Evolutionary conservation across 495 filamentous ascomycete species (phyloP).

Genomic region (Neurospora sp.): DNA sequence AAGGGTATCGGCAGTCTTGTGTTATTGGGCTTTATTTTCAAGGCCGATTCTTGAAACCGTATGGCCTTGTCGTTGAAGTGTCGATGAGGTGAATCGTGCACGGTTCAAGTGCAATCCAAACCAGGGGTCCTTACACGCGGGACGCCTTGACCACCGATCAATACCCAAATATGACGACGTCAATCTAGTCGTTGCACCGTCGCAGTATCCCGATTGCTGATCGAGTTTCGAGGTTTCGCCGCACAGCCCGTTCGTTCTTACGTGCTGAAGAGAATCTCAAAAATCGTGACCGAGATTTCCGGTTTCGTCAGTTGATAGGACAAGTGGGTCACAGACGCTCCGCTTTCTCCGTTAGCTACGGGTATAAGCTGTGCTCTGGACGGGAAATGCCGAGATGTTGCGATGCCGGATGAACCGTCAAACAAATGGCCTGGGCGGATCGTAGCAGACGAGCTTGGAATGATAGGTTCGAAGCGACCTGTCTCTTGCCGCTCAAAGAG

Average conservation of each 20-base stretch:
- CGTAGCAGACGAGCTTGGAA: background rate
- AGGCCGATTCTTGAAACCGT: background rate
- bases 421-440: background rate
- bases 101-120: slow-evolving; percentile 11
- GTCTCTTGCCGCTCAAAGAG: background rate
- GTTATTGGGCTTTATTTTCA: background rate
- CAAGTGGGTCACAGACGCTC: background rate
- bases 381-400: background rate
- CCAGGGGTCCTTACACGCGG: slow-evolving; percentile 5
- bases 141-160: slow-evolving; percentile 14
- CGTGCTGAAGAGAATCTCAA: background rate
- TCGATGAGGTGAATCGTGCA: slow-evolving; percentile 13
- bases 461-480: background rate
- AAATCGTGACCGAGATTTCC: background rate
- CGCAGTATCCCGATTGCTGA: background rate
- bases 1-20: background rate
- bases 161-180: slow-evolving; percentile 16
- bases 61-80: background rate
- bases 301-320: background rate
- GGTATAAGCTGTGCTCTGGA: background rate
- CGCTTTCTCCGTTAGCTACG: background rate
- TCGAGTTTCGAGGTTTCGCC: background rate
- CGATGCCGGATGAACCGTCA: background rate
- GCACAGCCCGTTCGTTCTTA: background rate
- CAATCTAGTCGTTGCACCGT: background rate